Base-by-base conservation (phyloP, 2,329 filamentous ascomycete genomes). In the Didymella pinodella region DNA sequence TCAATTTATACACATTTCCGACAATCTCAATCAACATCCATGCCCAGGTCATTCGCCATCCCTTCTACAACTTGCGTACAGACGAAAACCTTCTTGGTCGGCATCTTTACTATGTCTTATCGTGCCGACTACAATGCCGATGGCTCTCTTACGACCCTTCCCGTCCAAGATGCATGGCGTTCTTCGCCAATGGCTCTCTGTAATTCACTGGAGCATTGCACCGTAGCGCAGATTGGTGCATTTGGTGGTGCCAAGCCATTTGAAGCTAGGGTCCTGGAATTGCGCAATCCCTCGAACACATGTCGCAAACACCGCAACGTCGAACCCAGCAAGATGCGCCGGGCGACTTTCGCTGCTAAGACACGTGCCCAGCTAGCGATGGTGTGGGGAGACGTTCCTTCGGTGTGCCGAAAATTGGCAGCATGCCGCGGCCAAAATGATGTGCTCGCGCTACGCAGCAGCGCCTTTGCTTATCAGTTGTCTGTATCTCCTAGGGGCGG, bases 1-100 rank as follows among this genome's bases (percentile, higher is more conserved):
- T 2, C 8, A 69, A 52, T 0, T 73, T 22, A 50, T 82, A 82
- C 8, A 81, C 66, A 1, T 59, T 32, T n/a, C 78, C 66, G 2
- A n/a, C 34, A 4, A 11, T 40, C 3, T 12, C 18, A 40, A 20
- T 36, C 41, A 32, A n/a, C 8, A 8, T 18, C 16, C 8, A 7
- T 40, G 18, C 36, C 14, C 18, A 40, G 18, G 16, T 10, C 3
- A 40, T 57, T 40, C 54, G 48, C 48, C 41, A 54, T 61, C 45
- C 48, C 11, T 25, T 40, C 28, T 38, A 43, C 41, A 20, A 34
- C 8, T 45, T 54, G 41, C 51, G 32, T 47, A 10, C 11, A 43
- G 40, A 12, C 12, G 22, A 28, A 20, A 26, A 14, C 36, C 22
- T 18, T 43, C 41, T 64, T 46, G 50, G 32, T 43, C 62, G 65